These are phyloP conservation scores for Stygiomarasmius scandens DNA, from an alignment of 1,284 basidiomycete genomes.

Conservation along the genomic window DNA sequence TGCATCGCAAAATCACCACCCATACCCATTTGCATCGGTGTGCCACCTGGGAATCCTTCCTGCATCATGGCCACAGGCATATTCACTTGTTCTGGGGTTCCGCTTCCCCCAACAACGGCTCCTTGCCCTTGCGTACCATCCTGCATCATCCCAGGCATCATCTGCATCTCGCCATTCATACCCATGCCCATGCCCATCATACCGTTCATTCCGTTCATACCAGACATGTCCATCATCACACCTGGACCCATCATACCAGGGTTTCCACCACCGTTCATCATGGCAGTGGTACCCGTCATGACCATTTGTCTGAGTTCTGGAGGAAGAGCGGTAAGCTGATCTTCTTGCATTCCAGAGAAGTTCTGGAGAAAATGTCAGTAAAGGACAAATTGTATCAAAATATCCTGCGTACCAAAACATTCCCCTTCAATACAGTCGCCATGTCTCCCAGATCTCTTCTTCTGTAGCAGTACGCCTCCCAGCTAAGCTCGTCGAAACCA, in stretches of 20 bases:
- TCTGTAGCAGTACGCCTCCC: conserved; percentile 90
- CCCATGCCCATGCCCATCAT: conserved; percentile 57
- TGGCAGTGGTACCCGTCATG: conserved; percentile 72
- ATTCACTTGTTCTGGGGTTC: conserved; percentile 31
- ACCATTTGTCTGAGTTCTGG: conserved; percentile 83
- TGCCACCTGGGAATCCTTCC: conserved; percentile 34
- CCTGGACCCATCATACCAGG: conserved; percentile 66
- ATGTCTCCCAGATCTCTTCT: conserved; percentile 81
- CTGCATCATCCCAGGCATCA: conserved; percentile 41
- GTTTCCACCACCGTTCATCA: conserved; percentile 62
- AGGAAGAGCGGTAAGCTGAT: conserved; percentile 73
- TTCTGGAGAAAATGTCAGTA: conserved; percentile 48
- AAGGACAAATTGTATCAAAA: conserved; percentile 1
- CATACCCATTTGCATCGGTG: conserved; percentile 56
- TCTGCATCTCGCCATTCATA: conserved; percentile 39
- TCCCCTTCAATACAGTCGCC: conserved; percentile 75
- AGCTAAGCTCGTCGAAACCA: conserved; percentile 96
- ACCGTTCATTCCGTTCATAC: conserved; percentile 26
- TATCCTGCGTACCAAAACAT: conserved; percentile 69
- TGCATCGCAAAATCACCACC: conserved; percentile 43
- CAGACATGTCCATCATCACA: conserved; percentile 54
- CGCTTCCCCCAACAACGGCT: conserved; percentile 25
- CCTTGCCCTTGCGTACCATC: conserved; percentile 38
- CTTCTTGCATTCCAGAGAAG: conserved; percentile 80
- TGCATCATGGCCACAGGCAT: conserved; percentile 37